phyloP scores from a whole-genome alignment of 1,284 basidiomycete species.

The Laetiporus sulphureus region DNA sequence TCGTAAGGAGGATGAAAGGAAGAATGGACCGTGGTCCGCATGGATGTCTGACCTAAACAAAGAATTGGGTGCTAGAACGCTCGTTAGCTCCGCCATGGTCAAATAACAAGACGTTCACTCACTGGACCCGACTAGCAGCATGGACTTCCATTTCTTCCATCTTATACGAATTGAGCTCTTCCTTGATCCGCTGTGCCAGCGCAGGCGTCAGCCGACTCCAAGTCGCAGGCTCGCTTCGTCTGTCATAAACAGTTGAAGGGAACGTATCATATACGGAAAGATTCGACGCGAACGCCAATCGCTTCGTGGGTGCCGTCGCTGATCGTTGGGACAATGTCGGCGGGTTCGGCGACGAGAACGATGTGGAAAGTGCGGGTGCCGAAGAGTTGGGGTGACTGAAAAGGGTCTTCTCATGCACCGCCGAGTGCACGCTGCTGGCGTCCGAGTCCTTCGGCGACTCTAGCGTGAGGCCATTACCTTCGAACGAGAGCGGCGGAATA shows the following conservation, averaged over 20 bases:
- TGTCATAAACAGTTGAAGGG: slow-evolving; percentile 85
- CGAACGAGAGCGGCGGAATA: slow-evolving; percentile 60
- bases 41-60: slow-evolving; percentile 32
- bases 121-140: slow-evolving; percentile 82
- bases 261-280: slow-evolving; percentile 96
- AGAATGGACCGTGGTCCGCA: slow-evolving; percentile 13
- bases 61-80: slow-evolving; percentile 47
- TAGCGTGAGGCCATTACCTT: slow-evolving; percentile 27
- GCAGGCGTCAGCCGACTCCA: slow-evolving; percentile 95
- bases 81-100: slow-evolving; percentile 6
- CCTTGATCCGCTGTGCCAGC: slow-evolving; percentile 93
- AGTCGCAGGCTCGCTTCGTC: slow-evolving; percentile 92
- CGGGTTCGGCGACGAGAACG: slow-evolving; percentile 30
- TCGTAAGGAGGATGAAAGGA: slow-evolving; percentile 16
- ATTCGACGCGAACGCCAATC: slow-evolving; percentile 85
- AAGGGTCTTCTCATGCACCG: slow-evolving; percentile 32
- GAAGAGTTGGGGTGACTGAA: slow-evolving; percentile 84
- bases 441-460: slow-evolving; percentile 33
- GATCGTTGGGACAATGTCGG: slow-evolving; percentile 55
- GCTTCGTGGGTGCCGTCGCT: slow-evolving; percentile 62
- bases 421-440: slow-evolving; percentile 17
- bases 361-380: slow-evolving; percentile 74
- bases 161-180: slow-evolving; percentile 94
- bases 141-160: slow-evolving; percentile 99
- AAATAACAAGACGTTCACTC: slow-evolving; percentile 26